Evolutionary conservation across 108 stramenopile species (phyloP), one percentile per base, ranked within the genome.

Genomic region (Cafeteria roenbergensis): DNA sequence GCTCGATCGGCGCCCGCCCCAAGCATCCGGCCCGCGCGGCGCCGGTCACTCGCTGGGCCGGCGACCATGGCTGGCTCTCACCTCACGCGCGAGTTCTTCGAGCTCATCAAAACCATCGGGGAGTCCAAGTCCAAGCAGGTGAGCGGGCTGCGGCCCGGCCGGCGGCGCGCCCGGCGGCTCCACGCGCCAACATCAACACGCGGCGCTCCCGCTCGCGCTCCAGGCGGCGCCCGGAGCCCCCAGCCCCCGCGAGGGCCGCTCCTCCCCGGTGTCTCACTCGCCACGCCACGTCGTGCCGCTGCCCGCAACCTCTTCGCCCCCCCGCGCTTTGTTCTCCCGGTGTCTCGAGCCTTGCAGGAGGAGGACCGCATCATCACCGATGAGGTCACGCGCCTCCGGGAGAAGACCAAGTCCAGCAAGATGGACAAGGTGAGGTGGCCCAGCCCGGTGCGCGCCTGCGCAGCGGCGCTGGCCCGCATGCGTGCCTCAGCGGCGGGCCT

Each of bases 71-170:
- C 81, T 27, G 88, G 88, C 34, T 78, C 84, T 68, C 85, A 87
- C 70, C 76, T 93, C 31, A 85, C 86, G 35, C 83, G 79, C 64
- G 97, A 99, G 82, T 99, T 95, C 90, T 99, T 96, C 79, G 93
- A 95, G 80, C 88, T 99, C 66, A 86, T 99, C 67, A 96, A 99
- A 70, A 88, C 93, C 50, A 95, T 99, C 38, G 97, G 97, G 30
- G 97, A 99, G 80, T 90, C 92, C 71, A 95, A 95, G 74, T 91
- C 91, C 60, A 99, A 99, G 76, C 97, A 97, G 75, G 93, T 61
- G n/a, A 61, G 59, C 9, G 14, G 31, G 29, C 2, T 2, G 30
- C 3, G 14, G 57, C 6, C 12, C 6, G 57, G 12, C 32, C 32
- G 33, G 57, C 32, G 17, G 57, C 12, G 12, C 33, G 6, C 12